These are phyloP conservation scores for Ganoderma sinense DNA, from an alignment of 1,284 basidiomycete species.

Conservation along the genomic window DNA sequence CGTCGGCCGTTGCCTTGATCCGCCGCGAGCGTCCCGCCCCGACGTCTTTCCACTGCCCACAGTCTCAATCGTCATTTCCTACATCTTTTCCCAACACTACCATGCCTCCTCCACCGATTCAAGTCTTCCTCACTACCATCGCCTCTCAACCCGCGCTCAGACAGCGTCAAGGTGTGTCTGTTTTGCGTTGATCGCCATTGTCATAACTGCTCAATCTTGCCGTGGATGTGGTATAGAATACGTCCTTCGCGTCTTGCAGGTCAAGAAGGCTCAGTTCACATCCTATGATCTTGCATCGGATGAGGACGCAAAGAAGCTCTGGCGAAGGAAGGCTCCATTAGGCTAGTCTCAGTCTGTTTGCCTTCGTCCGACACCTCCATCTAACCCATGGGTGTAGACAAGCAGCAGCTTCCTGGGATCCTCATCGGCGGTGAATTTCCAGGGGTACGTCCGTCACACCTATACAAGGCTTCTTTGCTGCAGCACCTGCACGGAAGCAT, in stretches of 20 bases:
- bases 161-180: conserved; percentile 61
- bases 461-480: not conserved
- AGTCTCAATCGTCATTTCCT: not conserved
- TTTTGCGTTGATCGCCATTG: not conserved
- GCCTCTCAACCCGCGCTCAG: conserved; percentile 78
- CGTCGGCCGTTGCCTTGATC: conserved; percentile 23
- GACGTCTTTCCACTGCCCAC: not conserved
- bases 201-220: not conserved
- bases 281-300: conserved; percentile 86
- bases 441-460: conserved; percentile 49
- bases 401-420: conserved; percentile 82
- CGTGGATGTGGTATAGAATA: conserved; percentile 55
- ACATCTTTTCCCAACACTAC: conserved; percentile 6
- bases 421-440: conserved; percentile 74
- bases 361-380: not conserved
- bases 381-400: conserved; percentile 53
- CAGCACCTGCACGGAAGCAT: not conserved
- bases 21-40: conserved; percentile 10
- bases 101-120: conserved; percentile 82
- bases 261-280: conserved; percentile 81
- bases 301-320: conserved; percentile 78
- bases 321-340: conserved; percentile 78
- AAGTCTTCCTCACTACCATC: conserved; percentile 85
- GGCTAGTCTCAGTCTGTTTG: conserved; percentile 47
- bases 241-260: conserved; percentile 77